A percentile compares a stretch with the other conserved stretches of the same genome.
phyloP scores from a whole-genome alignment of 1,284 basidiomycete species.

The Fomes fomentarius region DNA sequence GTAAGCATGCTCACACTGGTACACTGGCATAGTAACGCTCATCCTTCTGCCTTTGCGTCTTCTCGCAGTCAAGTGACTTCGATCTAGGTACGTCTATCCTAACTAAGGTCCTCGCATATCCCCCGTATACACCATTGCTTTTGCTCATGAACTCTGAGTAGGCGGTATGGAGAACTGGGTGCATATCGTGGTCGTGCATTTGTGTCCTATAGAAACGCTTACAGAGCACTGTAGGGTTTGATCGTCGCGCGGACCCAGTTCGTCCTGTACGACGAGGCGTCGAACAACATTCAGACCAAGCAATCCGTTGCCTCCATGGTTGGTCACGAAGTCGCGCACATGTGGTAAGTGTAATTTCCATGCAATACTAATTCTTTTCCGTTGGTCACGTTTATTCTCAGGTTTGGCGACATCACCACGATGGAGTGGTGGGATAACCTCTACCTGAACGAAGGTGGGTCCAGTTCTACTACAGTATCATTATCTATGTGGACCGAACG shows the following conservation, averaged over 20 bases:
- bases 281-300: slow-evolving; percentile 84
- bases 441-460: slow-evolving; percentile 73
- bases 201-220: background rate
- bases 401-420: slow-evolving; percentile 92
- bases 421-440: slow-evolving; percentile 96
- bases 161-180: slow-evolving; percentile 94
- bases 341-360: slow-evolving; percentile 59
- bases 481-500: background rate
- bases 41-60: background rate
- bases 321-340: slow-evolving; percentile 84
- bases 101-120: too few species aligned
- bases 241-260: slow-evolving; percentile 89
- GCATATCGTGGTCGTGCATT: slow-evolving; percentile 1
- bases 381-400: slow-evolving; percentile 13
- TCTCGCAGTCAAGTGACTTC: slow-evolving; percentile 71
- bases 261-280: slow-evolving; percentile 90
- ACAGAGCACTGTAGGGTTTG: slow-evolving; percentile 56
- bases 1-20: slow-evolving; percentile 50
- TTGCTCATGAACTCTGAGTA: slow-evolving; percentile 14
- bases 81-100: slow-evolving; percentile 63
- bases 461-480: background rate
- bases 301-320: slow-evolving; percentile 81
- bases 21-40: background rate
- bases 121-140: too few species aligned
- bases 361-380: slow-evolving; percentile 48